Percentiles rank a stretch among this genome's conserved stretches.
Evolutionary conservation across 2,329 filamentous ascomycete genomes (phyloP).

Genomic region (Fusarium pseudoanthophilum): DNA sequence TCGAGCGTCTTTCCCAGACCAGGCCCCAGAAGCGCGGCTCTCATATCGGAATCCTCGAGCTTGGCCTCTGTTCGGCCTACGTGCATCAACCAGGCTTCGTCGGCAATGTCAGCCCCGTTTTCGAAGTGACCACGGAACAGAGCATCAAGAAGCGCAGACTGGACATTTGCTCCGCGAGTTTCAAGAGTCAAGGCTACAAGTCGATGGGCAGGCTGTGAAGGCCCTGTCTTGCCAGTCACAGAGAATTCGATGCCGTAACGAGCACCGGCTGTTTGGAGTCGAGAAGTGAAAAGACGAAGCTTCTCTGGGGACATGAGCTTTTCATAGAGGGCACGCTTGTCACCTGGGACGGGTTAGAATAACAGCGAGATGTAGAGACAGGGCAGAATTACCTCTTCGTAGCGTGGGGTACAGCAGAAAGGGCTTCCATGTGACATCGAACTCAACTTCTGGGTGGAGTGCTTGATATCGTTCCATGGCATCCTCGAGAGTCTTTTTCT

Average conservation of each 20-base stretch:
- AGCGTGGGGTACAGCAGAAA: conserved; percentile 57
- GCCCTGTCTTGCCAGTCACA: conserved; percentile 57
- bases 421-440: conserved; percentile 60
- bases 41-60: conserved; percentile 45
- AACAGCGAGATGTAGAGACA: background rate
- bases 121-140: conserved; percentile 58
- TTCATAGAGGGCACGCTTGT: conserved; percentile 53
- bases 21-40: conserved; percentile 46
- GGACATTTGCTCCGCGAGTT: conserved; percentile 46
- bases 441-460: conserved; percentile 55
- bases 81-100: conserved; percentile 51
- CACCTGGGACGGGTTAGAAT: conserved; percentile 35
- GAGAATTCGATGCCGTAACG: conserved; percentile 54
- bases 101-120: conserved; percentile 54
- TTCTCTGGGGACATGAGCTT: conserved; percentile 43
- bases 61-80: conserved; percentile 49
- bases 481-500: conserved; percentile 57
- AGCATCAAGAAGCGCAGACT: conserved; percentile 54
- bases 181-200: conserved; percentile 57
- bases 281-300: conserved; percentile 45
- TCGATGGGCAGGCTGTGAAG: conserved; percentile 58
- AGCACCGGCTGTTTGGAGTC: conserved; percentile 48
- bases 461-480: conserved; percentile 56
- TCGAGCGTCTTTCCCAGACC: conserved; percentile 46
- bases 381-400: conserved; percentile 35